These are phyloP conservation scores for Alnus glutinosa DNA, from an alignment of 306 rosid species.

Conservation along the genomic window DNA sequence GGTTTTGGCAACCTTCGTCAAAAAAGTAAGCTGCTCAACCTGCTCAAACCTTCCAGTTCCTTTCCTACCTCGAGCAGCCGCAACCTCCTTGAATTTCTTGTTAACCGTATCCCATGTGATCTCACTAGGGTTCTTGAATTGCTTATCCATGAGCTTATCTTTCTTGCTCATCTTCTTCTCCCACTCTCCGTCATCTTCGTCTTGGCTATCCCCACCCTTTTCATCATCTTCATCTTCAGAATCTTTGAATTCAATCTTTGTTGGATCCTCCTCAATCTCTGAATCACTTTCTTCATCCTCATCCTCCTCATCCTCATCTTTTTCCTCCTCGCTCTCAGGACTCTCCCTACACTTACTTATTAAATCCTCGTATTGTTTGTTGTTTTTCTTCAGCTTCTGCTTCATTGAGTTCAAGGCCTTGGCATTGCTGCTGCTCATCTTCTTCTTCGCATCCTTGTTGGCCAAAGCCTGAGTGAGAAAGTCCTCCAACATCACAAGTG, in stretches of 20 bases:
- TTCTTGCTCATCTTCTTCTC: conserved; percentile 65
- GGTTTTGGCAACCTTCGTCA: conserved; percentile 95
- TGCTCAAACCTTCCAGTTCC: conserved; percentile 98
- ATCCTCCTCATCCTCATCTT: conserved; percentile 54
- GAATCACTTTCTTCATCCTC: conserved; percentile 61
- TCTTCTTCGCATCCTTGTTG: conserved; percentile 93
- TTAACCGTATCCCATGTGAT: conserved; percentile 91
- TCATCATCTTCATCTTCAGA: conserved; percentile 55
- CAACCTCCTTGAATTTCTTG: conserved; percentile 92
- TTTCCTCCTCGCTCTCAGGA: conserved; percentile 84
- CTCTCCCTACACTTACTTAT: conserved; percentile 73
- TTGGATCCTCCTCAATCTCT: conserved; percentile 58
- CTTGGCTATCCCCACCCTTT: conserved; percentile 30
- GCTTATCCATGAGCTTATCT: conserved; percentile 78
- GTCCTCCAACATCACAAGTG: conserved; percentile 91
- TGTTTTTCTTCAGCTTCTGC: conserved; percentile 94
- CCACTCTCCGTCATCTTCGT: conserved; percentile 58
- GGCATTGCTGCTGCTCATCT: conserved; percentile 98
- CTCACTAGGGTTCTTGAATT: conserved; percentile 90
- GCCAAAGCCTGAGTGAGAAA: conserved; percentile 82
- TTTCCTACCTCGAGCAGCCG: conserved; percentile 93
- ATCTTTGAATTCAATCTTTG: conserved; percentile 38
- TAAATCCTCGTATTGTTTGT: conserved; percentile 81
- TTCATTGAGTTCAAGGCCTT: conserved; percentile 97
- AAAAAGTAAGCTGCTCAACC: conserved; percentile 94